phyloP scores from a whole-genome alignment of 441 rosid genomes.

The Euphorbia celastroides region DNA sequence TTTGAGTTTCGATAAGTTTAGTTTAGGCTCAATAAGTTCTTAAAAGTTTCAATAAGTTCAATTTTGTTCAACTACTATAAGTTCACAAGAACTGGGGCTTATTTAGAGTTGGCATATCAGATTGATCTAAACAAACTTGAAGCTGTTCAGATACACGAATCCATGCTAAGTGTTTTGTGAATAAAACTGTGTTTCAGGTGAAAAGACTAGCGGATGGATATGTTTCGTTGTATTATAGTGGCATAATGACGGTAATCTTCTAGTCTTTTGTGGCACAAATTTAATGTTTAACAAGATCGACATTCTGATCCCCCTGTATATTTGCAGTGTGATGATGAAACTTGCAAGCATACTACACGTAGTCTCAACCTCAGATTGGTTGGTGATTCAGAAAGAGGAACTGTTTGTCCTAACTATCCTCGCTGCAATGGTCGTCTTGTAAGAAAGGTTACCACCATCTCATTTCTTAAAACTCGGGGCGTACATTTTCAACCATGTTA shows the following conservation, averaged over 20 bases:
- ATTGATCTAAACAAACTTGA: too few species aligned
- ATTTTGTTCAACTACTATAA: too few species aligned
- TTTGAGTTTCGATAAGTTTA: too few species aligned
- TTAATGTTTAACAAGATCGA: not conserved
- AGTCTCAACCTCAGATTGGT: constrained; percentile 54
- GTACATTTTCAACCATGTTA: not conserved
- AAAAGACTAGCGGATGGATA: constrained; percentile 73
- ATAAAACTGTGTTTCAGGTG: constrained; percentile 68
- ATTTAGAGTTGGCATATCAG: too few species aligned
- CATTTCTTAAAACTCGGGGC: too few species aligned
- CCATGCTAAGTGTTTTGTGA: too few species aligned
- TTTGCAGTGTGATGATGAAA: constrained; percentile 87
- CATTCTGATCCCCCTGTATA: too few species aligned
- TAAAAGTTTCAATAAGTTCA: too few species aligned
- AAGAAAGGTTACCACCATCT: too few species aligned
- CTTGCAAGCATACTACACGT: constrained; percentile 76
- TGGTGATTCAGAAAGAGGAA: constrained; percentile 85
- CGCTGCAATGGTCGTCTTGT: constrained; percentile 77
- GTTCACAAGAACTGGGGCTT: too few species aligned
- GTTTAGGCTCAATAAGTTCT: too few species aligned
- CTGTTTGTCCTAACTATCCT: constrained; percentile 91
- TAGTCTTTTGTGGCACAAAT: not conserved
- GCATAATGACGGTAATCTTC: constrained; percentile 74
- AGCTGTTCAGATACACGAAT: too few species aligned
- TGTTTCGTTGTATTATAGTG: constrained; percentile 71